phyloP scores from a whole-genome alignment of 192 early-diverging fungal species.

The Phycomyces nitens region DNA sequence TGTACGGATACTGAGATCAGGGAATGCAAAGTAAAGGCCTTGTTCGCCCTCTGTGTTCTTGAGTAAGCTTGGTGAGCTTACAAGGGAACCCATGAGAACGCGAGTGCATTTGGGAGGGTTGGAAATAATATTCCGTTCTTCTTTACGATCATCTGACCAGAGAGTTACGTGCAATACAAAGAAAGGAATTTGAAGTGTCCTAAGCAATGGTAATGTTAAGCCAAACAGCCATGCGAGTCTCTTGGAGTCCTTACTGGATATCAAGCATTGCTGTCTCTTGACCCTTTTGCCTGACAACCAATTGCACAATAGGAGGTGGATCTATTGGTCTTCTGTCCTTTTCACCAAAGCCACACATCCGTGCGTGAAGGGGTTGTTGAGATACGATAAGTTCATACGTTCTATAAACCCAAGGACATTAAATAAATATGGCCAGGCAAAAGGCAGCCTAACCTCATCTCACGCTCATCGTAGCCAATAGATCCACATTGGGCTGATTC shows the following conservation, averaged over 20 bases:
- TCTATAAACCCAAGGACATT: conserved; percentile 36
- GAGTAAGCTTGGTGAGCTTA: conserved; percentile 55
- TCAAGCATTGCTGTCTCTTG: conserved; percentile 45
- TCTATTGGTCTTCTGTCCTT: conserved; percentile 77
- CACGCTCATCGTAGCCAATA: conserved; percentile 15
- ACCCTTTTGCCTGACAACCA: conserved; percentile 58
- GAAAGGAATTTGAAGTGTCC: conserved; percentile 49
- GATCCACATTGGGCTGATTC: conserved; percentile 4
- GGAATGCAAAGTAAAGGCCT: conserved; percentile 75
- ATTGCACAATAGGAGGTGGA: conserved; percentile 71
- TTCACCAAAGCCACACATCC: conserved; percentile 83
- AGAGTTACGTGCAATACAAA: conserved; percentile 57
- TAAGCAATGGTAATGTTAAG: conserved; percentile 1
- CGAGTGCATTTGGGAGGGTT: conserved; percentile 59
- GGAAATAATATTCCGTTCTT: conserved; percentile 60
- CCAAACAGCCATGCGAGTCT: no score
- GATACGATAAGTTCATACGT: conserved; percentile 59
- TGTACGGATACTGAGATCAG: conserved; percentile 69
- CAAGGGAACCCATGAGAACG: conserved; percentile 61
- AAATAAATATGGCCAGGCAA: neutral
- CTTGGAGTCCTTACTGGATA: conserved; percentile 48
- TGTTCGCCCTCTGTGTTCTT: conserved; percentile 56
- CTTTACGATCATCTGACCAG: conserved; percentile 55
- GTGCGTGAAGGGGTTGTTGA: conserved; percentile 71
- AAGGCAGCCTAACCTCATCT: neutral